Evolutionary conservation across 202 grass and related monocot species (phyloP).

Genomic region (Setaria italica): DNA sequence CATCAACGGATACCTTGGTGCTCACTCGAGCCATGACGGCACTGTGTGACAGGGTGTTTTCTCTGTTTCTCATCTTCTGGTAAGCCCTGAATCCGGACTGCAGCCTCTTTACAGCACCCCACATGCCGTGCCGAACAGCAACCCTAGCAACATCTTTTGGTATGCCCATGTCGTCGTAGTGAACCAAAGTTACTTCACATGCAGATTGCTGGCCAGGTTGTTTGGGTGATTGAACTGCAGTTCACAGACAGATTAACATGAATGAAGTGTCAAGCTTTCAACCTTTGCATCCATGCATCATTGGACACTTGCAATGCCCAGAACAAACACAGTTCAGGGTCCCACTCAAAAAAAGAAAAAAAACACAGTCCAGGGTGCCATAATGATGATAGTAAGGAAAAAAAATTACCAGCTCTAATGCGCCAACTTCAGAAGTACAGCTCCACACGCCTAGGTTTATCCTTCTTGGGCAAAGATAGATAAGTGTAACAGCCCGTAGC

Average conservation of each 20-base stretch:
- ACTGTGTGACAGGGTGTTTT: constrained; percentile 58
- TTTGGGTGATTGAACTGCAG: constrained; percentile 80
- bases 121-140: constrained; percentile 92
- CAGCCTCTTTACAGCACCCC: constrained; percentile 94
- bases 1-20: constrained; percentile 59
- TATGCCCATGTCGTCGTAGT: constrained; percentile 98
- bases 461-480: constrained; percentile 85
- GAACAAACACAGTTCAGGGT: constrained; percentile 7
- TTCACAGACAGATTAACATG: constrained; percentile 27
- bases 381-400: constrained; percentile 10
- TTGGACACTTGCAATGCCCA: background rate
- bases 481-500: constrained; percentile 53
- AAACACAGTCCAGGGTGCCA: background rate
- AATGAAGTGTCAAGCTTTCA: constrained; percentile 20
- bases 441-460: constrained; percentile 93
- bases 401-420: constrained; percentile 80
- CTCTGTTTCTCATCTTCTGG: constrained; percentile 63
- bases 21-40: constrained; percentile 67
- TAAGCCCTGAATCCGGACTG: constrained; percentile 88
- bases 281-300: constrained; percentile 2
- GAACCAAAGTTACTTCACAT: constrained; percentile 93
- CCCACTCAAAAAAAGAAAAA: background rate
- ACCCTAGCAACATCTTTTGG: constrained; percentile 93
- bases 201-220: constrained; percentile 73
- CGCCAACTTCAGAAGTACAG: constrained; percentile 97